A percentile compares a stretch with the other conserved stretches of the same genome.
Evolutionary conservation across 306 rosid species (phyloP).

Genomic region (Malus fusca): DNA sequence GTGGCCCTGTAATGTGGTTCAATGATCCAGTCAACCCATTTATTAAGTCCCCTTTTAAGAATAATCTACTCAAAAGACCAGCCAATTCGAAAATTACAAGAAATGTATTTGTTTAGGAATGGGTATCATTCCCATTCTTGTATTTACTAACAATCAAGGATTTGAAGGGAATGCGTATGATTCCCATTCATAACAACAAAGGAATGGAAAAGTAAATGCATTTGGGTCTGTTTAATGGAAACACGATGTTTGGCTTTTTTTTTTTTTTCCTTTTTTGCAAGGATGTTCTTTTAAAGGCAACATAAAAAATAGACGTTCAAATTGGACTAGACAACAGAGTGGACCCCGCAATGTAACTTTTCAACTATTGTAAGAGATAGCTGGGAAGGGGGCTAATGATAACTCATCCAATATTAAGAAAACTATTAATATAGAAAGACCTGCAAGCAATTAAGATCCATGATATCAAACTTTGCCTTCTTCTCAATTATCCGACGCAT

Average conservation of each 20-base stretch:
- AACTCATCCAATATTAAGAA: conserved; percentile 1
- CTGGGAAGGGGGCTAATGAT: not conserved
- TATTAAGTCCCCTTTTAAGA: not conserved
- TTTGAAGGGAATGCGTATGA: no score
- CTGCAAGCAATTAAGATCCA: conserved; percentile 85
- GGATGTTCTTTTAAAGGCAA: not conserved
- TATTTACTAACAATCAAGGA: no score
- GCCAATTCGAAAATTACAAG: not conserved
- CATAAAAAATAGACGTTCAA: not conserved
- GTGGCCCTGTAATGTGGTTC: not conserved
- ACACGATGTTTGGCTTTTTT: not conserved
- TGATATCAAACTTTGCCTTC: conserved; percentile 93
- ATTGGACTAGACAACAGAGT: not conserved
- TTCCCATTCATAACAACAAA: no score
- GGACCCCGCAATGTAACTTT: not conserved
- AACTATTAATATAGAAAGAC: conserved; percentile 32
- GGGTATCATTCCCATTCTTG: no score
- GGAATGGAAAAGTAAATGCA: no score
- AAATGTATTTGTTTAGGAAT: no score
- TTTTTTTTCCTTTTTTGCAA: not conserved
- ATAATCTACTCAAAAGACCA: not conserved
- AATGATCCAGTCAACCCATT: not conserved
- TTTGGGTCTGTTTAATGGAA: not conserved
- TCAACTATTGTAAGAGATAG: not conserved
- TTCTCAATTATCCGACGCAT: conserved; percentile 89